phyloP scores from a whole-genome alignment of 116 monocot genomes.

The Cymodocea nodosa region DNA sequence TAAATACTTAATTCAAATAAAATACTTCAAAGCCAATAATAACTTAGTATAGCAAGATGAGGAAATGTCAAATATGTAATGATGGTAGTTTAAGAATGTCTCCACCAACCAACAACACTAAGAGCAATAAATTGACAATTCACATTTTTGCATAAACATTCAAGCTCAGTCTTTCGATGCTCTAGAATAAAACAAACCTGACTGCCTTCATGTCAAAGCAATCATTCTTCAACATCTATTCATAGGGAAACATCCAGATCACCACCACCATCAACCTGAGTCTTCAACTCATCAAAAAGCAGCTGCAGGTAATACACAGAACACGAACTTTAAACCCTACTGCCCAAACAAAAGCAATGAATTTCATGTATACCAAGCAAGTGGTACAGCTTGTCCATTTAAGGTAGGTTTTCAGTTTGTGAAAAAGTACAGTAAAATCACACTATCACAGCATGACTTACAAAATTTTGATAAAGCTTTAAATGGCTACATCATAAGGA shows the following conservation, averaged over 20 bases:
- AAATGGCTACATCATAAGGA: neutral
- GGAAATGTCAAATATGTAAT: too few species aligned
- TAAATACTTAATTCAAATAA: too few species aligned
- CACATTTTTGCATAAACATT: neutral
- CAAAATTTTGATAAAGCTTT: neutral
- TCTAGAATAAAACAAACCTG: neutral
- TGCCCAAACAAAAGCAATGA: too few species aligned
- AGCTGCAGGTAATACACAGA: neutral
- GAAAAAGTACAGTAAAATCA: neutral
- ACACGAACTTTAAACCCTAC: too few species aligned
- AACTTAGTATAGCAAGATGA: too few species aligned
- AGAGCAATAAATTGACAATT: neutral
- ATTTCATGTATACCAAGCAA: too few species aligned
- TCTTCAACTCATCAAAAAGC: slow-evolving; percentile 1
- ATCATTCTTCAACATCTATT: slow-evolving; percentile 2
- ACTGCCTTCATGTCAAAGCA: neutral
- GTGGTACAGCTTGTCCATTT: too few species aligned
- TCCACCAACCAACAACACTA: too few species aligned
- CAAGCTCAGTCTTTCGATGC: neutral
- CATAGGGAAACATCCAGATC: slow-evolving; percentile 2
- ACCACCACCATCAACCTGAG: slow-evolving; percentile 4
- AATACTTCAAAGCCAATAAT: too few species aligned
- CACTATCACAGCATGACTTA: neutral
- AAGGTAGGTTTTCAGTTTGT: neutral
- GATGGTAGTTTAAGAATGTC: too few species aligned